phyloP scores from a whole-genome alignment of 2,329 filamentous ascomycete species.

The Thielaviopsis punctulata region DNA sequence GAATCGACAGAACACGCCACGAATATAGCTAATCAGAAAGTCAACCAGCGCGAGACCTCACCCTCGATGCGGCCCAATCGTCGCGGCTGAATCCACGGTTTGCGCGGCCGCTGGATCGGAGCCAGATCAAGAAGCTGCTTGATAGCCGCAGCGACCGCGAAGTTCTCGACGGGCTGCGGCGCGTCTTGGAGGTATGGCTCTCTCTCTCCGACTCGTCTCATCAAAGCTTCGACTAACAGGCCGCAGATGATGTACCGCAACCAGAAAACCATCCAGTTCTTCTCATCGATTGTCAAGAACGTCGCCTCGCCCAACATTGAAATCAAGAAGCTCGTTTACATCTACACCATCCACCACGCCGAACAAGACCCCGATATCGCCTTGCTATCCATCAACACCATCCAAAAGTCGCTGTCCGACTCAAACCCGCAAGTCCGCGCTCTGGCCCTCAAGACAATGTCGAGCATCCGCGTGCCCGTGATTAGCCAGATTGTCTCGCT shows the following conservation, averaged over 20 bases:
- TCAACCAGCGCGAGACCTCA: conserved; percentile 72
- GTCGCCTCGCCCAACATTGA: conserved; percentile 85
- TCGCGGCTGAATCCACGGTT: conserved; percentile 50
- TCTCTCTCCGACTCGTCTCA: neutral
- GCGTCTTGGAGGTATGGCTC: conserved; percentile 63
- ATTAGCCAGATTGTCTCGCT: conserved; percentile 95
- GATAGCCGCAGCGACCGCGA: conserved; percentile 90
- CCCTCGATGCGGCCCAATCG: conserved; percentile 87
- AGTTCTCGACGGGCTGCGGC: conserved; percentile 76
- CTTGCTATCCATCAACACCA: conserved; percentile 92
- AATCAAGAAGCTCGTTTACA: conserved; percentile 96
- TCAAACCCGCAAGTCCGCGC: conserved; percentile 78
- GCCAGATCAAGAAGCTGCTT: conserved; percentile 83
- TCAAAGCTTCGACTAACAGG: neutral
- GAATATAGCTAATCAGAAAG: neutral
- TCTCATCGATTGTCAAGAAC: conserved; percentile 97
- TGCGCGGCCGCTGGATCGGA: conserved; percentile 51
- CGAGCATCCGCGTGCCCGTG: conserved; percentile 86
- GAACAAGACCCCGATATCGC: conserved; percentile 92
- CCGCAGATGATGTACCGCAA: conserved; percentile 83
- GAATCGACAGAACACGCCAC: no score
- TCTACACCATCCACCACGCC: conserved; percentile 92
- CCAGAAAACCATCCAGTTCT: conserved; percentile 78
- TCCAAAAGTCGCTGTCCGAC: conserved; percentile 93
- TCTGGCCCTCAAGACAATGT: conserved; percentile 90